Evolutionary conservation across 2,329 filamentous ascomycete genomes (phyloP).

Genomic region (Rhynchosporium agropyri): DNA sequence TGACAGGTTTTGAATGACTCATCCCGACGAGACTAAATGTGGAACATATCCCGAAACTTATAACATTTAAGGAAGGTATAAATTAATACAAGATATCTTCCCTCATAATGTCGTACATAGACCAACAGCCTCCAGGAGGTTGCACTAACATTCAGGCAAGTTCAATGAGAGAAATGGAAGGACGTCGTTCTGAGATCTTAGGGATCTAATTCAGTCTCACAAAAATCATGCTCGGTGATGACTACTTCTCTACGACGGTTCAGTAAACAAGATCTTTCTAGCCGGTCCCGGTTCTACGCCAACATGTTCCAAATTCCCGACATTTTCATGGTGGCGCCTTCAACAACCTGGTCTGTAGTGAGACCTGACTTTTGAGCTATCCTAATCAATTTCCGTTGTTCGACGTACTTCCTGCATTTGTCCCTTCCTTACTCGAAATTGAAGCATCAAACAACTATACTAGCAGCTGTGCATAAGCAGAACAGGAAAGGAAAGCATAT

Average conservation of each 20-base stretch:
- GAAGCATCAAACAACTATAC: conserved; percentile 46
- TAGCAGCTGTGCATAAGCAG: conserved; percentile 44
- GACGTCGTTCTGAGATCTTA: too few species aligned
- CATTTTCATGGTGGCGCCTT: conserved; percentile 27
- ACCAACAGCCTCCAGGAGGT: too few species aligned
- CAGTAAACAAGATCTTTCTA: conserved; percentile 20
- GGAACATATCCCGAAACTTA: not conserved
- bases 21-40: conserved; percentile 5
- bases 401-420: conserved; percentile 45
- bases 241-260: not conserved
- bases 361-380: conserved; percentile 39
- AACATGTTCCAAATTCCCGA: conserved; percentile 17
- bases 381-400: conserved; percentile 42
- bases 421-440: conserved; percentile 47
- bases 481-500: conserved; percentile 50
- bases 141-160: too few species aligned
- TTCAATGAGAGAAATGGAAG: too few species aligned
- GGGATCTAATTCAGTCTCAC: too few species aligned
- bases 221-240: too few species aligned
- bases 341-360: conserved; percentile 32
- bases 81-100: not conserved
- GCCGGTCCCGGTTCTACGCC: conserved; percentile 10
- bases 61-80: not conserved
- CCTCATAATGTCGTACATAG: too few species aligned
- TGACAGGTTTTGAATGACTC: conserved; percentile 17